These are phyloP conservation scores for Penicillium polonicum DNA, from an alignment of 2,329 filamentous ascomycete species.

Conservation along the genomic window DNA sequence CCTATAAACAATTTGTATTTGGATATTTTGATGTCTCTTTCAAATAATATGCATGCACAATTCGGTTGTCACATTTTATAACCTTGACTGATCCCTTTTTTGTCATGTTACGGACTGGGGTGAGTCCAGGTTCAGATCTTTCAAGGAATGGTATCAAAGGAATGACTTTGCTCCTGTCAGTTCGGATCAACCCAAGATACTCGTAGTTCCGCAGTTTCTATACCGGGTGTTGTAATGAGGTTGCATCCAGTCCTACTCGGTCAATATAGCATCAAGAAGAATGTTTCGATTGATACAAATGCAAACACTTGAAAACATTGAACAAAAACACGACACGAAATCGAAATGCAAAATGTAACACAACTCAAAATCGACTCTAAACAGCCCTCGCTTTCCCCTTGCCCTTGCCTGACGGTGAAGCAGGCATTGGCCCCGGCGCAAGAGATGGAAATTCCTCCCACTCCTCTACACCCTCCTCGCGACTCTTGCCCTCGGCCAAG, in stretches of 20 bases:
- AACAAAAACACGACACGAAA: neutral
- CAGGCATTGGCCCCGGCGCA: conserved; percentile 14
- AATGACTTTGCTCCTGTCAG: no score
- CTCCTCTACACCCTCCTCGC: conserved; percentile 27
- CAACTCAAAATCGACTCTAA: neutral
- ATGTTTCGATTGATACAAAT: neutral
- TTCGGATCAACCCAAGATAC: no score
- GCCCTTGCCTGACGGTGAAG: conserved; percentile 27
- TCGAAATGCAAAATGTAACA: neutral
- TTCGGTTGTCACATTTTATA: no score
- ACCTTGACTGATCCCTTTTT: no score
- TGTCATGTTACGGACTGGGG: no score
- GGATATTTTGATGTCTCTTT: no score
- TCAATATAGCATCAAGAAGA: neutral
- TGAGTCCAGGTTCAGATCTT: no score
- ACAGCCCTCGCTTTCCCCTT: conserved; percentile 37
- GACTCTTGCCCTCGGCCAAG: conserved; percentile 58
- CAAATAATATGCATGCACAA: no score
- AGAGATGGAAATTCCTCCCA: conserved; percentile 37
- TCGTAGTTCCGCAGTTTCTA: no score
- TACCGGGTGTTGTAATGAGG: no score
- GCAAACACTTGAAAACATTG: neutral
- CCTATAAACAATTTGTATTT: neutral
- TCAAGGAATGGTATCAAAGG: no score
- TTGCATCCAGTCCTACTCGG: no score